Base-by-base conservation (phyloP, 139 green algal genomes). In the Raphidocelis subcapitata region DNA sequence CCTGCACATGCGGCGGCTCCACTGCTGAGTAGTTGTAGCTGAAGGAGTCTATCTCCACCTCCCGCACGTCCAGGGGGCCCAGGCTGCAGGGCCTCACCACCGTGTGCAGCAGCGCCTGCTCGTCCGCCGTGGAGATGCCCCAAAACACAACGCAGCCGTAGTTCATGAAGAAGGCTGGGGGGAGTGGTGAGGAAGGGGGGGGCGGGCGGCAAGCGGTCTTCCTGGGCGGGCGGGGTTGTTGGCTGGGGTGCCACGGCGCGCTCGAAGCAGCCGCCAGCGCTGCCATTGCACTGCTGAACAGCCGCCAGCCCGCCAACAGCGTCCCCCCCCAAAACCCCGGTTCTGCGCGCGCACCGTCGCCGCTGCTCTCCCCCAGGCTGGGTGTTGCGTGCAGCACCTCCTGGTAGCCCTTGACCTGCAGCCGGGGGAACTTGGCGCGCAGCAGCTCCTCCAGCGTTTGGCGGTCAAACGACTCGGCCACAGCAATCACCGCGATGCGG, bases 81-180 rank as follows among this genome's bases (percentile, higher is more conserved):
- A 57, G 21, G 31, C 59, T 69, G 70, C 60, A 70, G 31, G 70
- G 70, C 44, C 62, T 64, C 16, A 77, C 36, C 3, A 77, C 52
- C 10, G 60, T 46, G 28, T 57, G 63, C 29, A 57, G 24, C 33
- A 77, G 31, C 57, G 61, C 70, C 61, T 77, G 70, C 61, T 77
- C 70, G 16, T 77, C 70, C 37, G 70, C 70, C 29, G 75, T 84
- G 77, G 55, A 84, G 80, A 72, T 83, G 60, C 80, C 80, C 89
- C 88, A 93, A 33, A 89, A 87, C 16, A 86, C 86, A 8, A 93
- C 59, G 18, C 82, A 84, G 69, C 89, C 89, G 62, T 92, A 93
- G 74, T 92, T 76, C 41, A 52, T 65, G 32, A 21, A 73, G 3
- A 3, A 67, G 21, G 24, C 32, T 28, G 31, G 46, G 61, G 5